phyloP scores from a whole-genome alignment of 768 basidiomycete genomes.

The Hemileccinum rubropunctum region DNA sequence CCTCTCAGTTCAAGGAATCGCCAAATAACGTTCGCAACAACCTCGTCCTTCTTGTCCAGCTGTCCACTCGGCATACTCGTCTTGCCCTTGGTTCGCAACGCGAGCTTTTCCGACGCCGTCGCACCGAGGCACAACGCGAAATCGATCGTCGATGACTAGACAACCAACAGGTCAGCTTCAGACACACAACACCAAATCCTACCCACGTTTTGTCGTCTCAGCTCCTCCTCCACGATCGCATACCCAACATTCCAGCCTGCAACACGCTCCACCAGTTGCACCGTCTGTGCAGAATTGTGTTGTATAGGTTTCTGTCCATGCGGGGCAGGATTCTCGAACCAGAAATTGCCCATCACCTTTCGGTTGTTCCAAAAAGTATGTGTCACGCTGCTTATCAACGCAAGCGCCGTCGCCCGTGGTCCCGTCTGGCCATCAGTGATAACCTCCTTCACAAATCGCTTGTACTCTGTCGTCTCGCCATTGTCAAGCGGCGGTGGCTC shows the following conservation, averaged over 20 bases:
- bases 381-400: constrained; percentile 77
- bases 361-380: constrained; percentile 80
- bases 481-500: constrained; percentile 91
- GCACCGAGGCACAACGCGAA: constrained; percentile 93
- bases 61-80: constrained; percentile 39
- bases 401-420: constrained; percentile 87
- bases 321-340: constrained; percentile 61
- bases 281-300: constrained; percentile 77
- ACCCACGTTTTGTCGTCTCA: constrained; percentile 93
- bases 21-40: constrained; percentile 98
- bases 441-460: constrained; percentile 92
- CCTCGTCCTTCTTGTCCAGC: constrained; percentile 96
- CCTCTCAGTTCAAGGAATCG: constrained; percentile 94
- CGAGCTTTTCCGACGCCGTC: constrained; percentile 76
- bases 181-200: constrained; percentile 16
- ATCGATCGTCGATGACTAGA: constrained; percentile 94
- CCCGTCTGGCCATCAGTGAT: constrained; percentile 94
- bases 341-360: constrained; percentile 70
- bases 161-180: constrained; percentile 22
- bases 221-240: constrained; percentile 84
- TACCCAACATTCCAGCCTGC: constrained; percentile 88
- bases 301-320: constrained; percentile 55
- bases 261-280: constrained; percentile 85
- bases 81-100: constrained; percentile 77
- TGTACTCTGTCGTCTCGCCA: constrained; percentile 93